Evolutionary conservation across 306 rosid genomes (phyloP).

Genomic region (Fagus sylvatica): DNA sequence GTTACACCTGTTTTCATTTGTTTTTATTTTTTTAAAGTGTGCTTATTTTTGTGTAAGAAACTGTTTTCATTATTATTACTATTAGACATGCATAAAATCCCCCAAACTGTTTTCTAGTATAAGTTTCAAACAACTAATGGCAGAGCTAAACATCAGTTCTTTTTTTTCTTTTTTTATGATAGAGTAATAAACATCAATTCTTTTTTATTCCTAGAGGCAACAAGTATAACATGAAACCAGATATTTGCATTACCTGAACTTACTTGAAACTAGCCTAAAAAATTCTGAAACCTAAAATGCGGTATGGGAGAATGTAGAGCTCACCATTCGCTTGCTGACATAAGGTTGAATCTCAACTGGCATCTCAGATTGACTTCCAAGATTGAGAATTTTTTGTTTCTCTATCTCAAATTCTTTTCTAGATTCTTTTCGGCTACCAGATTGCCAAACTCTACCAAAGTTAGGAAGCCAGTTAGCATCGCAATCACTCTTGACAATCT

Average conservation of each 20-base stretch:
- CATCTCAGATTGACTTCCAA: conserved; percentile 53
- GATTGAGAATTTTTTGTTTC: conserved; percentile 53
- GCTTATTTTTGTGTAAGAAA: not conserved
- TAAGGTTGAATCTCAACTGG: conserved; percentile 73
- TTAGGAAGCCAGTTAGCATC: conserved; percentile 91
- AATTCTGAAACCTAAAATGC: not conserved
- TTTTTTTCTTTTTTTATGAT: too few species aligned
- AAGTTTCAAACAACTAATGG: not conserved
- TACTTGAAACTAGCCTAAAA: not conserved
- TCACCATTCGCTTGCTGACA: conserved; percentile 88
- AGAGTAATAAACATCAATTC: too few species aligned
- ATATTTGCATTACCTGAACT: not conserved
- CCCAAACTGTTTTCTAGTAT: not conserved
- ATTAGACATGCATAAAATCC: not conserved
- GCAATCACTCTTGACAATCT: conserved; percentile 45
- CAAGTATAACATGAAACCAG: not conserved
- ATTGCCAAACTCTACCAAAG: conserved; percentile 97
- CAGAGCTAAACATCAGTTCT: not conserved
- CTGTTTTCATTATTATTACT: not conserved
- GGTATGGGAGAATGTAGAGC: conserved; percentile 22
- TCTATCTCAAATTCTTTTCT: conserved; percentile 81
- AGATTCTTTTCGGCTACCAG: conserved; percentile 90
- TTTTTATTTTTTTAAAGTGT: not conserved
- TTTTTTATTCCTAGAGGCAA: not conserved
- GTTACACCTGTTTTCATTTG: not conserved